Evolutionary conservation across 208 protist genomes (phyloP).

Genomic region (Leishmania aethiopica): DNA sequence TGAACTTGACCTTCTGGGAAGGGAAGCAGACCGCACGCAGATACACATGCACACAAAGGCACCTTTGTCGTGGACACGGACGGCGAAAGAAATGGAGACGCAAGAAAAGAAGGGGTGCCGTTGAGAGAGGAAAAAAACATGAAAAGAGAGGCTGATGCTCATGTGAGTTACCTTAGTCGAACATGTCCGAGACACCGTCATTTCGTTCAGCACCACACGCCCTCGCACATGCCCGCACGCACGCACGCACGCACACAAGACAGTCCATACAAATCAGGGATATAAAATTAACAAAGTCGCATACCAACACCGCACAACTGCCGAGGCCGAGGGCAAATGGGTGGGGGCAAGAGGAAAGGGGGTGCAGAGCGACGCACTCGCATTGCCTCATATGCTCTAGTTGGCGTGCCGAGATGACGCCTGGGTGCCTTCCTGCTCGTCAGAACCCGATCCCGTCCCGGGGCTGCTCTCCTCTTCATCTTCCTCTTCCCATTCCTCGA

Average conservation of each 20-base stretch:
- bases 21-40: neutral
- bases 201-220: neutral
- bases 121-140: slow-evolving; percentile 5
- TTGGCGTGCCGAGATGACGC: neutral
- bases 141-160: slow-evolving; percentile 3
- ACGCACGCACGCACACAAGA: neutral
- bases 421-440: slow-evolving; percentile 7
- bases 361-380: neutral
- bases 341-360: neutral
- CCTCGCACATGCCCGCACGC: no score
- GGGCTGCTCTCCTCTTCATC: slow-evolving; percentile 13
- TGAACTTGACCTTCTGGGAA: slow-evolving; percentile 1
- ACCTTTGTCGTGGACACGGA: neutral
- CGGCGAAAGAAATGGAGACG: neutral
- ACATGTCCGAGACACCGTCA: slow-evolving; percentile 4
- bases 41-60: neutral
- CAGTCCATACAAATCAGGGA: neutral
- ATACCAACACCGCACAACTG: neutral
- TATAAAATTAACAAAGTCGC: neutral
- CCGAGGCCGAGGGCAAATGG: neutral
- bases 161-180: slow-evolving; percentile 6
- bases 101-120: neutral
- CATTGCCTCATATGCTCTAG: neutral
- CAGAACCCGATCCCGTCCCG: slow-evolving; percentile 9
- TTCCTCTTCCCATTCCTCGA: slow-evolving; percentile 15